phyloP scores from a whole-genome alignment of 306 rosid species.

The Fragaria nilgerrensis region DNA sequence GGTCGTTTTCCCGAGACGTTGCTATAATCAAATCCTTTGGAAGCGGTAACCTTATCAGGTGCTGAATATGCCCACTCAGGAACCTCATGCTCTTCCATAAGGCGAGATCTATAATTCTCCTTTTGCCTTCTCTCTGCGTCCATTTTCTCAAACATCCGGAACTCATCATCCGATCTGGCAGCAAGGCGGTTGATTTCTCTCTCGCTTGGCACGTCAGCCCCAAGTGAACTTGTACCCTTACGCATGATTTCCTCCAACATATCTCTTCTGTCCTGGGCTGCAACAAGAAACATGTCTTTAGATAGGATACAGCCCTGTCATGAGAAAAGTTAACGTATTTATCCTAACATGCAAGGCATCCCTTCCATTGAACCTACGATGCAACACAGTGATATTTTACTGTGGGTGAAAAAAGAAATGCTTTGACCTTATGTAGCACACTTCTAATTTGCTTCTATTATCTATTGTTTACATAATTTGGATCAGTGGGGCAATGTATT shows the following conservation, averaged over 20 bases:
- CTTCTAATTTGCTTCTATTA: background rate
- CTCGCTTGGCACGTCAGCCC: constrained; percentile 97
- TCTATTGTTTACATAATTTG: background rate
- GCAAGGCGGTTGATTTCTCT: constrained; percentile 99
- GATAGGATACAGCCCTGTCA: background rate
- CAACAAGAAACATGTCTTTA: constrained; percentile 25
- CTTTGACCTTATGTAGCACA: background rate
- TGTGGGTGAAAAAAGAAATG: background rate
- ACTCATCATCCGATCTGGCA: constrained; percentile 92
- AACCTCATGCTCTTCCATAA: constrained; percentile 95
- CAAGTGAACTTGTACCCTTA: constrained; percentile 92
- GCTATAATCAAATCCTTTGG: constrained; percentile 36
- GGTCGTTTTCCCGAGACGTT: constrained; percentile 67
- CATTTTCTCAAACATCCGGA: constrained; percentile 96
- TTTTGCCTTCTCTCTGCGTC: constrained; percentile 93
- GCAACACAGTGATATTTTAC: background rate
- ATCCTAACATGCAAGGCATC: background rate
- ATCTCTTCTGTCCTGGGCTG: constrained; percentile 99
- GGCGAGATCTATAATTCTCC: constrained; percentile 91
- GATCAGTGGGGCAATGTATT: background rate
- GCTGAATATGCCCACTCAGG: constrained; percentile 96
- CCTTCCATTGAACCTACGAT: background rate
- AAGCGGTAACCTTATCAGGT: constrained; percentile 49
- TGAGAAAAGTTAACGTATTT: background rate
- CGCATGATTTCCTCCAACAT: constrained; percentile 99